Conservation (phyloP, 1,139 yeast species). For the Ashbya aceris region DNA sequence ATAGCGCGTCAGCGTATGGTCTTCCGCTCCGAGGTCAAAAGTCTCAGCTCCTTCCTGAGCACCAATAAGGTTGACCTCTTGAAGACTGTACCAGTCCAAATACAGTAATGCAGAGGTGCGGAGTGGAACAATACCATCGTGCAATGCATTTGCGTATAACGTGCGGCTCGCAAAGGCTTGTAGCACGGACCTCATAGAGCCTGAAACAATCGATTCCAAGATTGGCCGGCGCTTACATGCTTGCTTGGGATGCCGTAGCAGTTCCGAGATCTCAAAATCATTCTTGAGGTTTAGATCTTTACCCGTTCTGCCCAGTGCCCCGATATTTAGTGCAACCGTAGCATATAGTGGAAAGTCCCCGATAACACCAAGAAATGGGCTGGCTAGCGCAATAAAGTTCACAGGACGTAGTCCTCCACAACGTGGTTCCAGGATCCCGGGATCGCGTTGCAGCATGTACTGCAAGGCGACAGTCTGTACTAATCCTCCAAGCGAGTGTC, state of each 20-base stretch:
- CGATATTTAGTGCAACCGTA: conserved; percentile 50
- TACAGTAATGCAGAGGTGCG: conserved; percentile 49
- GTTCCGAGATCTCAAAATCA: neutral
- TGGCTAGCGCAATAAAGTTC: conserved; percentile 50
- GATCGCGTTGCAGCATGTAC: conserved; percentile 39
- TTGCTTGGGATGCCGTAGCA: neutral
- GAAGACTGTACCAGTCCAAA: conserved; percentile 50
- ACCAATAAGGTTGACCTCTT: conserved; percentile 40
- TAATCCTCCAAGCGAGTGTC: conserved; percentile 60
- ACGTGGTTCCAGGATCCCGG: conserved; percentile 40
- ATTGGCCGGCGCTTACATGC: conserved; percentile 31
- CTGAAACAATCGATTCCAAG: conserved; percentile 43
- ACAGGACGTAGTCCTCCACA: conserved; percentile 37
- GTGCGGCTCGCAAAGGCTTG: conserved; percentile 43
- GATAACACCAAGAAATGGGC: conserved; percentile 54
- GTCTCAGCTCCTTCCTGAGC: conserved; percentile 7
- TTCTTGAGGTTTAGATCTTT: conserved; percentile 44
- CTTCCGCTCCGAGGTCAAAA: conserved; percentile 9
- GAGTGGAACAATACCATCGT: conserved; percentile 56
- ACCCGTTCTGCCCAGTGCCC: conserved; percentile 56
- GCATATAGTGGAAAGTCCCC: conserved; percentile 53
- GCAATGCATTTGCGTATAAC: conserved; percentile 46
- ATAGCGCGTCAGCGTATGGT: conserved; percentile 10
- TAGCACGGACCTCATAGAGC: conserved; percentile 43
- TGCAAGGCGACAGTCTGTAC: conserved; percentile 58